Base-by-base conservation (phyloP, 2,329 filamentous ascomycete species). In the Cytospora mali region DNA sequence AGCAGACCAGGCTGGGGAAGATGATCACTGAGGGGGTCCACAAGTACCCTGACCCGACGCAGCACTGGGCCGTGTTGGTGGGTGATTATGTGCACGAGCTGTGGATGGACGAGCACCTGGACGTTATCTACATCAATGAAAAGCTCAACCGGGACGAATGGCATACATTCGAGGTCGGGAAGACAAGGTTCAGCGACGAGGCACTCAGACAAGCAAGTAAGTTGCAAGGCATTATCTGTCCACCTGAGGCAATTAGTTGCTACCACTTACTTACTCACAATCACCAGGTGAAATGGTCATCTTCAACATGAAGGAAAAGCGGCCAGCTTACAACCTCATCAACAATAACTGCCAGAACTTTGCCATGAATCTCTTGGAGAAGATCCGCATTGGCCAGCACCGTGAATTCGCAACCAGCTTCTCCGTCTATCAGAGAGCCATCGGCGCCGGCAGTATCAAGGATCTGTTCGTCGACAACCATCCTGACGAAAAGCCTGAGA, bases 261-360 rank as follows among this genome's bases (percentile, higher is more conserved):
- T 10, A 6, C 16, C 42, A 18, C 4, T 13, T 13, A 50, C 61
- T 29, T 29, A 48, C 28, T 9, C 4, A 21, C 14, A 25, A 18
- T 28, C 11, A 31, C 9, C 58, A 81, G 81, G 79, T 21, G 82
- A 85, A 62, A 80, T 79, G 66, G 79, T 81, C 0, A 85, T 86
- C 39, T 76, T 80, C 23, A 76, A 77, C 18, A 85, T 86, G 69
- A 73, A 83, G 7, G 71, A 76, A 35, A 77, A 74, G 55, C 76
- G 78, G 11, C 77, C 82, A 0, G 80, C 74, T 0, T 86, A 86
- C 71, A 85, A 85, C 59, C 76, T 86, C 61, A 85, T 86, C 69
- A 81, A 76, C 66, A 86, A 86, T 70, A 86, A 86, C 71, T 86
- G 84, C 70, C 84, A 86, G 67, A 85, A 81, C 21, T 86, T 82